phyloP scores from a whole-genome alignment of 805 yeast genomes.

The Yamadazyma paraphyllophila region DNA sequence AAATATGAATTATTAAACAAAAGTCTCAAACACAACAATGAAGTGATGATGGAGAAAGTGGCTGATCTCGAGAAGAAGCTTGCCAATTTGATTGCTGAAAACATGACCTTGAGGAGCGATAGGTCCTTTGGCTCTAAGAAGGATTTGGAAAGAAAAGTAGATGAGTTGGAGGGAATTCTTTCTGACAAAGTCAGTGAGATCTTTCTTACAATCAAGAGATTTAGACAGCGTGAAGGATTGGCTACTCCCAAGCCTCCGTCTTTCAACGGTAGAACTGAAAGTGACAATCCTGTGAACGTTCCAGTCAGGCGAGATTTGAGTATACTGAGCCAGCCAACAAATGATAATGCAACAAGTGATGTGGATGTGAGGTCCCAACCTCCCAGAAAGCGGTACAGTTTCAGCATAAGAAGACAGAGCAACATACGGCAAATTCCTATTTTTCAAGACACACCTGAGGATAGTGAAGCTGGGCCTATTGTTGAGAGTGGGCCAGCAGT shows the following conservation, averaged over 20 bases:
- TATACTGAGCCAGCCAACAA: no score
- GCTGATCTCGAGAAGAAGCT: constrained; percentile 52
- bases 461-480: neutral
- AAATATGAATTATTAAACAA: constrained; percentile 32
- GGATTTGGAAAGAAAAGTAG: constrained; percentile 36
- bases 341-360: no score
- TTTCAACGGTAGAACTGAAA: neutral
- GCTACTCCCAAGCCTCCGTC: neutral
- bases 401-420: constrained; percentile 2
- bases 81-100: constrained; percentile 50
- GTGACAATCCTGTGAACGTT: no score
- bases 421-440: neutral
- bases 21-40: constrained; percentile 59
- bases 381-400: neutral
- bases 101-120: constrained; percentile 39
- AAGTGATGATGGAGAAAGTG: constrained; percentile 49
- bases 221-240: constrained; percentile 43
- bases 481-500: neutral
- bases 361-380: neutral
- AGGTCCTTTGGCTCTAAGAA: constrained; percentile 24
- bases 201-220: constrained; percentile 37
- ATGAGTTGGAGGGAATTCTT: constrained; percentile 40
- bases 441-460: neutral
- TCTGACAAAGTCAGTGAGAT: constrained; percentile 45
- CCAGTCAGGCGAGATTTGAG: no score